Evolutionary conservation across 306 rosid species (phyloP).

Genomic region (Fragaria ananassa): DNA sequence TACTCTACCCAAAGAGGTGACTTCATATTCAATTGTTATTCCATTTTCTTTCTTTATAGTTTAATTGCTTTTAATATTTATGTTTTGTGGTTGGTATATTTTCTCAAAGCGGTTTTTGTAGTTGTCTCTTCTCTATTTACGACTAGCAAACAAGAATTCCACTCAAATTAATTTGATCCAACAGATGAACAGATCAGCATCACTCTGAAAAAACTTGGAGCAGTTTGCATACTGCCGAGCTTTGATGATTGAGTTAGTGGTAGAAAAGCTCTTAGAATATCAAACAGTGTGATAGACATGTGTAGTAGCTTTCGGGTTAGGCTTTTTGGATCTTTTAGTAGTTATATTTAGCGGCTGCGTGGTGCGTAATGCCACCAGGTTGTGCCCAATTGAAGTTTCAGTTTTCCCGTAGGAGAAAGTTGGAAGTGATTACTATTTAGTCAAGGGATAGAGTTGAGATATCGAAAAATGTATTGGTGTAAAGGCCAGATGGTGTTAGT

Average conservation of each 20-base stretch:
- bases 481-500: neutral
- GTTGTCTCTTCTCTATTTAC: neutral
- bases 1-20: constrained; percentile 74
- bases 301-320: neutral
- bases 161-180: neutral
- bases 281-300: neutral
- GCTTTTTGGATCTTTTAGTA: too few species aligned
- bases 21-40: constrained; percentile 16
- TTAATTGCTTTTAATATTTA: neutral
- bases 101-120: neutral
- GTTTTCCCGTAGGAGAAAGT: neutral
- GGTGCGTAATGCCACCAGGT: neutral
- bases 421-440: neutral
- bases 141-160: neutral
- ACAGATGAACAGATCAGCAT: neutral
- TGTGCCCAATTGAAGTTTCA: neutral
- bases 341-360: neutral
- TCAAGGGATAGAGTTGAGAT: neutral
- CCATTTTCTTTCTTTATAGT: neutral
- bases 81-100: neutral
- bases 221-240: neutral
- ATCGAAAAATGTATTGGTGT: too few species aligned
- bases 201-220: neutral
- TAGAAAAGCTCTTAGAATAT: too few species aligned
- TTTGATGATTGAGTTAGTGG: neutral